Conservation (phyloP, 2,329 filamentous ascomycete species). For the Trichophyton benhamiae region DNA sequence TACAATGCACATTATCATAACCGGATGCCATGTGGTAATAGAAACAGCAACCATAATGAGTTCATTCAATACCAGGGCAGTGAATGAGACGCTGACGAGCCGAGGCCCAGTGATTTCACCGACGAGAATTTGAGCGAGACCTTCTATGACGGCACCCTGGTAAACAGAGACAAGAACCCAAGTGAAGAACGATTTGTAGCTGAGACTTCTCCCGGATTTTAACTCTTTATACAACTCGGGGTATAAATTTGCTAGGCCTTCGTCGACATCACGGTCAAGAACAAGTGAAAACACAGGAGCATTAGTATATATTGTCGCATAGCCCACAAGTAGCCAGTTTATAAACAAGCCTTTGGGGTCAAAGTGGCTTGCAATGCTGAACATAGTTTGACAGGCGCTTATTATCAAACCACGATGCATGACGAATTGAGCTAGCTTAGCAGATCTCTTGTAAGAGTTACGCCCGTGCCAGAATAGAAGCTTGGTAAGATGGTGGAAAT, state of each 20-base stretch:
- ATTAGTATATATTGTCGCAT: conserved; percentile 92
- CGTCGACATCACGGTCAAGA: conserved; percentile 88
- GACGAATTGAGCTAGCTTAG: conserved; percentile 94
- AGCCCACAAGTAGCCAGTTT: conserved; percentile 94
- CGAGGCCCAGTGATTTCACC: conserved; percentile 52
- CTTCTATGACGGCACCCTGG: conserved; percentile 89
- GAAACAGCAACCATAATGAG: conserved; percentile 94
- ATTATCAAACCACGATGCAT: conserved; percentile 96
- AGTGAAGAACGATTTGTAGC: conserved; percentile 88
- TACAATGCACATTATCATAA: conserved; percentile 76
- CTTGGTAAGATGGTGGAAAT: conserved; percentile 91
- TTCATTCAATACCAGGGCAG: conserved; percentile 84
- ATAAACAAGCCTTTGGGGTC: conserved; percentile 90
- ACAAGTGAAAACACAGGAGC: conserved; percentile 85
- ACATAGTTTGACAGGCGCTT: conserved; percentile 91
- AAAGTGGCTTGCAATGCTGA: conserved; percentile 82
- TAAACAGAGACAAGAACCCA: conserved; percentile 95
- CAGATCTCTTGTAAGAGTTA: conserved; percentile 91
- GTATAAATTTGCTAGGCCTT: conserved; percentile 84
- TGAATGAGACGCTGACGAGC: conserved; percentile 88
- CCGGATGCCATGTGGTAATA: conserved; percentile 90
- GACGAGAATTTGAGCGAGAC: conserved; percentile 78
- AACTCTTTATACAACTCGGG: conserved; percentile 96
- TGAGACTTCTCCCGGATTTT: conserved; percentile 74
- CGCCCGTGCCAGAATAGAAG: conserved; percentile 97